Evolutionary conservation across 2,329 filamentous ascomycete genomes (phyloP).

Genomic region (Penicillium sp.): DNA sequence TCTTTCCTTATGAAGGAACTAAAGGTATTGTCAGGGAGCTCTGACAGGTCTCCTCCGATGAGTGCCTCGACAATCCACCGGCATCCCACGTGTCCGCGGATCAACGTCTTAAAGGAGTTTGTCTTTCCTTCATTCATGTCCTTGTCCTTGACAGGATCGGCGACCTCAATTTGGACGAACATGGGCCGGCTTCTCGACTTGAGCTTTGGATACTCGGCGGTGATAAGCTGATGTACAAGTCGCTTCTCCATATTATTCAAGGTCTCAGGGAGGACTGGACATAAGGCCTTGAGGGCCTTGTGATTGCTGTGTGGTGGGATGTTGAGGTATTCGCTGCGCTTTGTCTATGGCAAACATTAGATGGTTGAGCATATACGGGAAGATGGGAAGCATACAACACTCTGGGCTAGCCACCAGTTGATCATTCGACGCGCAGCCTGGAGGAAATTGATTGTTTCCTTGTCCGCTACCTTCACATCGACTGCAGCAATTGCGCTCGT

Average conservation of each 20-base stretch:
- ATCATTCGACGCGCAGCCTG: constrained; percentile 47
- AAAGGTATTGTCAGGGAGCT: constrained; percentile 37
- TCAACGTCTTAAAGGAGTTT: constrained; percentile 25
- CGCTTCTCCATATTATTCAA: constrained; percentile 63
- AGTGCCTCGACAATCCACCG: constrained; percentile 51
- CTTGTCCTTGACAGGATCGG: constrained; percentile 38
- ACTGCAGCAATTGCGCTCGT: constrained; percentile 36
- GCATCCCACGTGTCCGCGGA: constrained; percentile 43
- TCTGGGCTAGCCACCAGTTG: constrained; percentile 44
- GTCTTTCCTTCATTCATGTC: constrained; percentile 29
- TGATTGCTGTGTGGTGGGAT: constrained; percentile 36
- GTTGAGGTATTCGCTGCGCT: constrained; percentile 44
- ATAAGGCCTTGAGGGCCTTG: background rate
- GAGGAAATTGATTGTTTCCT: constrained; percentile 55
- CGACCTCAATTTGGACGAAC: constrained; percentile 44
- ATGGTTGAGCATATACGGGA: background rate
- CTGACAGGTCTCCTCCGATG: constrained; percentile 41
- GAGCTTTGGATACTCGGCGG: constrained; percentile 55
- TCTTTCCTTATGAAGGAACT: constrained; percentile 20
- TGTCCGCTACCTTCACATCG: constrained; percentile 53
- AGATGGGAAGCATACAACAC: constrained; percentile 17
- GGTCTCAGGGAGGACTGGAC: constrained; percentile 21
- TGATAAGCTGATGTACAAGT: constrained; percentile 66
- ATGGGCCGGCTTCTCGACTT: constrained; percentile 37
- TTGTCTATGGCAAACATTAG: background rate